Evolutionary conservation across 371 early-diverging fungal genomes (phyloP), one percentile per base, ranked within the genome.

Genomic region (Mortierella sp.): DNA sequence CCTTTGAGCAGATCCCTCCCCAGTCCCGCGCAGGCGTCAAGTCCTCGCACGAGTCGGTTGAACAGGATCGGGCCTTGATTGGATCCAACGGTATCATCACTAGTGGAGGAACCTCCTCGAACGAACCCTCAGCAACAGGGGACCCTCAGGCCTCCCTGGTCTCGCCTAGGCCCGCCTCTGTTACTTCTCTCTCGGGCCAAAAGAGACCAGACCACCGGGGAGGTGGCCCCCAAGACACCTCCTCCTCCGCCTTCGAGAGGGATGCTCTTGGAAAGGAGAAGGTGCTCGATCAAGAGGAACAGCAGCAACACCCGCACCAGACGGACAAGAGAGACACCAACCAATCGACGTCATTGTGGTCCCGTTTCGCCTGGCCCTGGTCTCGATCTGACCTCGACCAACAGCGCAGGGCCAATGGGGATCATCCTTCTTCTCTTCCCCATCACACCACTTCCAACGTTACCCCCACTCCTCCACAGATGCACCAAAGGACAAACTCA

Each of bases 1-100:
- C 82, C 51, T 79, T 85, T 56, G 85, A 85, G 77, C 85, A 84
- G 76, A 84, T 81, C 74, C 79, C 82, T 54, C 82, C 82, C 46
- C 76, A 81, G 72, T 78, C 82, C 35, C 75, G 82, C 18, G 82
- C 85, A 32, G 85, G 81, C 14, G 51, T 85, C 44, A 85, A 85
- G 75, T 81, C 85, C 21, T 81, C 85, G 46, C 82, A 85, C n/a
- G 85, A 81, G 29, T 74, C 82, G 5, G 55, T 74, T 32, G 79
- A 85, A 16, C 73, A 79, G 51, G 79, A 76, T 75, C 74, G 76
- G 24, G 77, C 79, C 60, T 71, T 79, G 32, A 79, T 81, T 11
- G 85, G 38, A 27, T 76, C 82, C 75, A 85, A 85, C 44, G 79
- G 82, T 35, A 79, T 79, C 58, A 81, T 81, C 54, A 85, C 81